Base-by-base conservation (phyloP, 495 filamentous ascomycete species). In the Copromyces sp. region DNA sequence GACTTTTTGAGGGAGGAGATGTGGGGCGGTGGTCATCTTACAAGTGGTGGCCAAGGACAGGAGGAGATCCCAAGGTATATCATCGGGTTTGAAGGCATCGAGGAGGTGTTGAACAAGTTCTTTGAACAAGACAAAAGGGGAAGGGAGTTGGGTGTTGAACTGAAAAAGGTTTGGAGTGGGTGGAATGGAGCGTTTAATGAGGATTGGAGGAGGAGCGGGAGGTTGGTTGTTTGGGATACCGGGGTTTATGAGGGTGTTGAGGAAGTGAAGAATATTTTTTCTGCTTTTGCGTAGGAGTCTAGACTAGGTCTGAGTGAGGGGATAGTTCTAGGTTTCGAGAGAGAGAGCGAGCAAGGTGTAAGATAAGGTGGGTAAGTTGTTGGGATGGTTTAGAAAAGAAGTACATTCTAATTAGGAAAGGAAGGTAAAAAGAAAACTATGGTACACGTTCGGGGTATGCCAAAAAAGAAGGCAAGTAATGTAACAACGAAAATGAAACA, bases 141-240 rank as follows among this genome's bases (percentile, higher is more conserved):
- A 53, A 72, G 42, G 42, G 78, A 71, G 71, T 80, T 75, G 77
- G 80, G 77, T 8, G 78, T 80, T 4, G 73, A 83, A 40, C 82
- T 93, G 68, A 83, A 78, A 37, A 83, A 82, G 69, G 91, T 87
- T 20, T 98, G 90, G 90, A 86, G 90, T 47, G 89, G 86, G 11
- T 93, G 87, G 80, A 99, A 98, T 82, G 92, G 88, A 3, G 85
- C 89, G 73, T 93, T 90, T 83, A 93, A 97, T 75, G 95, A 98
- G 78, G 95, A 99, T 82, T 90, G 86, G 86, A 87, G 95, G 76
- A 87, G 96, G 74, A 81, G 81, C 38, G 96, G 95, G n/a, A 91
- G 93, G 79, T 87, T 99, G 74, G 85, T 98, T 9, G 93, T 97
- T 59, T 99, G 87, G 86, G 85, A 84, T 73, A 84, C 82, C 16